These are phyloP conservation scores for Telopea speciosissima DNA, from an alignment of 177 flowering plant genomes.

Conservation along the genomic window DNA sequence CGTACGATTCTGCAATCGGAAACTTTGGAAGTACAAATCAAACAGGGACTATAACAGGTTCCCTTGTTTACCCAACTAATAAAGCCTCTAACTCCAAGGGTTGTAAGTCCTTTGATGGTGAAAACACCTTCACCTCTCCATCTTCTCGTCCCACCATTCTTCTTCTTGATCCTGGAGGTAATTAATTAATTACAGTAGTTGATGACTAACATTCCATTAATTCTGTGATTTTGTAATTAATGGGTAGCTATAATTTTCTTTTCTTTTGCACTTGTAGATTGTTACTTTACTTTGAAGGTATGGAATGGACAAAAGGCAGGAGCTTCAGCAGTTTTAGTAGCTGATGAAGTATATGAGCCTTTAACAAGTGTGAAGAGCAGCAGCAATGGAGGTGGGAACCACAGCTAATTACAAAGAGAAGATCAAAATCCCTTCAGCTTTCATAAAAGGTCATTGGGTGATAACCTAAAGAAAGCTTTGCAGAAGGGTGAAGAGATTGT, in stretches of 20 bases:
- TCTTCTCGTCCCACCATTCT: conserved; percentile 53
- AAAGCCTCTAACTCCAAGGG: conserved; percentile 29
- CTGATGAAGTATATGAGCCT: conserved; percentile 68
- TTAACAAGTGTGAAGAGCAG: conserved; percentile 75
- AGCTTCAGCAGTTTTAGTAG: conserved; percentile 80
- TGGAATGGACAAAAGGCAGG: conserved; percentile 89
- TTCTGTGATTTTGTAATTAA: too few species aligned
- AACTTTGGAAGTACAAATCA: conserved; percentile 82
- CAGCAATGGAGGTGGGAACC: conserved; percentile 33
- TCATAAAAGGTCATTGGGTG: conserved; percentile 58
- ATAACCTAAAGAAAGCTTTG: too few species aligned
- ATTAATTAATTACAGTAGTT: too few species aligned
- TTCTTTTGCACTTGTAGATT: conserved; percentile 32
- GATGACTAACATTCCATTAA: too few species aligned
- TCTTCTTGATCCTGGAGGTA: conserved; percentile 92
- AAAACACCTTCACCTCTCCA: conserved; percentile 43
- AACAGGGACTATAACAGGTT: conserved; percentile 64
- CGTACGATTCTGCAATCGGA: conserved; percentile 67
- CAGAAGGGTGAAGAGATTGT: too few species aligned
- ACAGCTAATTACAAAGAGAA: conserved; percentile 41
- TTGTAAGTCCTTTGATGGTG: conserved; percentile 45
- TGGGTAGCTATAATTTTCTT: too few species aligned
- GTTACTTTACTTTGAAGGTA: conserved; percentile 84
- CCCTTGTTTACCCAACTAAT: conserved; percentile 52
- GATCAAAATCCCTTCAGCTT: conserved; percentile 74